Base-by-base conservation (phyloP, 2,329 filamentous ascomycete species). In the Penicillium sp. region DNA sequence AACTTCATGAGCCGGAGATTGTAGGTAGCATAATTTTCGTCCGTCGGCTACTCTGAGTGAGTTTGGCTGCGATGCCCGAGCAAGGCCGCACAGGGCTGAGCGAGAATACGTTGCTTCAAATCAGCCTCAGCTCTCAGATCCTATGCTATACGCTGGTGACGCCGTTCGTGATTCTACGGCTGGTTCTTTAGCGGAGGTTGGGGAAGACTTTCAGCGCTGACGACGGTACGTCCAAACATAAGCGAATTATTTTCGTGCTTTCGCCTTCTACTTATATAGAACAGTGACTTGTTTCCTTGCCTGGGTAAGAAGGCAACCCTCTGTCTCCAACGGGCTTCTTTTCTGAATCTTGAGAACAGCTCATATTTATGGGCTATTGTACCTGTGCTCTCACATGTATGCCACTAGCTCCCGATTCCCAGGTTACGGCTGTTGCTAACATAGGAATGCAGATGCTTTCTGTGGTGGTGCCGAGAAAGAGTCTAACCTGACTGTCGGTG, bases 71-170 rank as follows among this genome's bases (percentile, higher is more conserved):
- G 9, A 38, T 38, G 31, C 31, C 31, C 31, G 31, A 13, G 13
- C 9, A 38, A 38, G 31, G 31, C 31, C 31, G 8, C 31, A 38
- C 9, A 11, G 31, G 31, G 31, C 31, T 38, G 8, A 38, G 31
- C 8, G 31, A 38, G 13, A 38, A 38, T 38, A 9, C 8, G 13
- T 15, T 38, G 8, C 31, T 9, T 38, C 31, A 15, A 11, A 49
- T 60, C 45, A 60, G 46, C 51, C 21, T 60, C 5, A 31, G 51
- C 41, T 56, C 58, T 13, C 58, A 60, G 46, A 60, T 60, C 30
- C 44, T 60, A 45, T 60, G 58, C 23, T 53, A 46, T 35, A n/a
- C 31, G 29, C 38, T 60, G 29, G 46, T 55, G 17, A 23, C 58
- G 15, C 15, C 15, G 1, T 56, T 45, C 15, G 44, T 60, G 15